Base-by-base conservation (phyloP, 148 eudicot species). In the Beta vulgaris region DNA sequence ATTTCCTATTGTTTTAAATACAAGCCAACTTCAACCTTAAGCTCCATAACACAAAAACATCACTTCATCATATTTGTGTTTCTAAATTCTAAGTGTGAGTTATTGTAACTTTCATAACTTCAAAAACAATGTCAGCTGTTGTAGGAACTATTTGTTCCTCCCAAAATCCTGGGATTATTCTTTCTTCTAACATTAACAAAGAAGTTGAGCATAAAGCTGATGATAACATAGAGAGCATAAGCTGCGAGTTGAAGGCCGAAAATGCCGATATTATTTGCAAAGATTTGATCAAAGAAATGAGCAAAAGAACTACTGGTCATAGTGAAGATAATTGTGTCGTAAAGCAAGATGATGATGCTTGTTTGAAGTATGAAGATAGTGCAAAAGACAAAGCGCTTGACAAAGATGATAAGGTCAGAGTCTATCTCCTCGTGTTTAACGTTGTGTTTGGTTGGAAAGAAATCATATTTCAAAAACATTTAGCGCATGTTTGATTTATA, bases 221-320 rank as follows among this genome's bases (percentile, higher is more conserved):
- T n/a, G 58, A 35, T 23, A 26, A 42, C 53, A 67, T 46, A 44
- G 82, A 79, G 34, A 74, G 58, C 28, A 68, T 73, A 18, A 19
- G 60, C 49, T 74, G 55, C 5, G 75, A 80, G 60, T 75, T 42
- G 79, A 80, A 73, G n/a, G n/a, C n/a, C 39, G 79, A 80, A 61
- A 68, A 40, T 54, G 34, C 78, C 21, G 75, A 75, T 28, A 29
- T 79, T 28, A 29, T 79, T 42, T 51, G 55, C 43, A 69, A 79
- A 31, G 82, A 74, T n/a, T 74, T 74, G 69, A 48, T 32, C 39
- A 73, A 60, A 60, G 74, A 79, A 62, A 75, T 51, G 34, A 70
- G 31, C 61, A 55, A 70, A 35, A 76, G 71, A 13, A 16, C 42
- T 12, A 16, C 42, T 12, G 72, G 11, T 2, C 66, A 49, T 42